These are phyloP conservation scores for Saitozyma sp. DNA, from an alignment of 768 basidiomycete genomes.

Conservation along the genomic window DNA sequence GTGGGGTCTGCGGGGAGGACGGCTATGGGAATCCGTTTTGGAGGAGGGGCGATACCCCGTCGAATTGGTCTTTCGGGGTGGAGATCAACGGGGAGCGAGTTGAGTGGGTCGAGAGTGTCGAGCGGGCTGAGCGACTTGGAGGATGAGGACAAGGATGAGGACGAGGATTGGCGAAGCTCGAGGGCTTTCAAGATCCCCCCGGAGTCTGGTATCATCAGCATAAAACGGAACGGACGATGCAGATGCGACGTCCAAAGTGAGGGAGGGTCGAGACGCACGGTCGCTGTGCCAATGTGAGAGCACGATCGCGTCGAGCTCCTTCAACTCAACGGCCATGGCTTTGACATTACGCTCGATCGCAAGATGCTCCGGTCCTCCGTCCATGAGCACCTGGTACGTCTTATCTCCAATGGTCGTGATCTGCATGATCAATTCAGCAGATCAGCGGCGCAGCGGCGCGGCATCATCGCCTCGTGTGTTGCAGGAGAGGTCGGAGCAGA, in stretches of 20 bases:
- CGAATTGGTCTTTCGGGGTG: constrained; percentile 74
- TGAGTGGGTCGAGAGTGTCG: constrained; percentile 16
- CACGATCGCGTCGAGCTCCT: constrained; percentile 64
- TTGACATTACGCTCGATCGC: constrained; percentile 72
- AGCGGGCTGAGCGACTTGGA: not conserved
- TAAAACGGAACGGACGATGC: not conserved
- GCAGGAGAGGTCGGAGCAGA: not conserved
- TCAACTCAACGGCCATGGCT: constrained; percentile 62
- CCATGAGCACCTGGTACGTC: constrained; percentile 68
- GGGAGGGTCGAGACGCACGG: constrained; percentile 35
- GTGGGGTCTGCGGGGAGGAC: constrained; percentile 70
- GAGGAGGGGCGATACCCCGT: constrained; percentile 71
- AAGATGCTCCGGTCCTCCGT: constrained; percentile 76
- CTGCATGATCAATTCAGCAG: constrained; percentile 57
- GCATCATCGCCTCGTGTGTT: not conserved
- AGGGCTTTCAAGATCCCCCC: constrained; percentile 60
- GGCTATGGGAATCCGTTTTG: constrained; percentile 61
- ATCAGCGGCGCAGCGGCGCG: not conserved
- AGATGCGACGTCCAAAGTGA: not conserved
- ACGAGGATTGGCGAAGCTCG: constrained; percentile 8
- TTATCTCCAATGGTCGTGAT: constrained; percentile 59
- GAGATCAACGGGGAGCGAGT: constrained; percentile 63
- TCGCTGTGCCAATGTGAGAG: constrained; percentile 77
- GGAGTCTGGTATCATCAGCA: constrained; percentile 54
- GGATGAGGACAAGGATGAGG: no score